Conservation (phyloP, 2,329 filamentous ascomycete genomes). For the Colletotrichum sp. region DNA sequence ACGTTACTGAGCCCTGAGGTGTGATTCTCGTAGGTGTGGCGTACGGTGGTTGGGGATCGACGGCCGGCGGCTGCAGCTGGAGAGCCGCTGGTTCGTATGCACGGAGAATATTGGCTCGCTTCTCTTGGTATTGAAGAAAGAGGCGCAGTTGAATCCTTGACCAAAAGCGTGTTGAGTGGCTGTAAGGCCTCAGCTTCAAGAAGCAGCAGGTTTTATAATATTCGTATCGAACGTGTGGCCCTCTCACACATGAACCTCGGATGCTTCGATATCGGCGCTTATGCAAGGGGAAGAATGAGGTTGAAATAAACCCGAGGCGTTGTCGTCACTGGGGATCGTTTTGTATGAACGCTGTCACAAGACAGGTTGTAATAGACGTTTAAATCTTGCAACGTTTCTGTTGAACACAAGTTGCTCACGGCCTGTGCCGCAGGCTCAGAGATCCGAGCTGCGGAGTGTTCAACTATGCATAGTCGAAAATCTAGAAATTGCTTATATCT, state of each 20-base stretch:
- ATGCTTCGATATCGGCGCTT: not conserved
- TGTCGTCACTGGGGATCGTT: not conserved
- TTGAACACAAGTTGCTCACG: too few species aligned
- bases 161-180: not conserved
- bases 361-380: too few species aligned
- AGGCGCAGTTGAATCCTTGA: not conserved
- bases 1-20: not conserved
- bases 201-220: not conserved
- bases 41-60: not conserved
- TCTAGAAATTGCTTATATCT: too few species aligned
- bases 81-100: not conserved
- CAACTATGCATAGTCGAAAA: too few species aligned
- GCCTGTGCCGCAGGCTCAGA: too few species aligned
- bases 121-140: not conserved
- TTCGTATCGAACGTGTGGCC: not conserved
- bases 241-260: not conserved
- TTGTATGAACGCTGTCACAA: too few species aligned
- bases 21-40: not conserved
- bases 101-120: not conserved
- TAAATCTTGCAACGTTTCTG: too few species aligned
- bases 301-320: not conserved
- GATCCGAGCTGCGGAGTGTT: too few species aligned
- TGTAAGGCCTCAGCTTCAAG: not conserved
- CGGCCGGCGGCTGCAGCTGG: not conserved
- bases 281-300: not conserved